Evolutionary conservation across 2,329 filamentous ascomycete species (phyloP).

Genomic region (Xylariomycetidae sp.): DNA sequence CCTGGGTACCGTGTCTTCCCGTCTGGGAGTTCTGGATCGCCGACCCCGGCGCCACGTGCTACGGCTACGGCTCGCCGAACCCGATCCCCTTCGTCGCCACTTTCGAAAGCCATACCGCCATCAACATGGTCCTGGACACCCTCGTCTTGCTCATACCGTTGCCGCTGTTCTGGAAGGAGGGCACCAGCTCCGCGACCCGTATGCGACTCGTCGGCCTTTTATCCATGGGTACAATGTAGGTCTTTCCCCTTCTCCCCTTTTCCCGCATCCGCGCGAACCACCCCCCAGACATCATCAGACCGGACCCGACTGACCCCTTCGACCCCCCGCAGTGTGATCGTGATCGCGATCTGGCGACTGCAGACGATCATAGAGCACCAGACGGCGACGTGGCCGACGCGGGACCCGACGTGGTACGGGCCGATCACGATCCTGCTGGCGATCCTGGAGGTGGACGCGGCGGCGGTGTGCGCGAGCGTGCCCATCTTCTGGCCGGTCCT

Average conservation of each 20-base stretch:
- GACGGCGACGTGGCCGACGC: slow-evolving; percentile 24
- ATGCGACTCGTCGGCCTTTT: slow-evolving; percentile 24
- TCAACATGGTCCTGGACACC: slow-evolving; percentile 29
- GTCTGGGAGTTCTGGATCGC: slow-evolving; percentile 16
- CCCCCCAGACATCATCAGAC: not conserved
- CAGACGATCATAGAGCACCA: slow-evolving; percentile 23
- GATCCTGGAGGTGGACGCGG: slow-evolving; percentile 20
- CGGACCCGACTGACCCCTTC: not conserved
- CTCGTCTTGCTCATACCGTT: slow-evolving; percentile 27
- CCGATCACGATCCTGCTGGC: slow-evolving; percentile 21
- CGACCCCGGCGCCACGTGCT: slow-evolving; percentile 17
- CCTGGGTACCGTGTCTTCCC: slow-evolving; percentile 26
- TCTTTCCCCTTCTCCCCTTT: slow-evolving; percentile 3
- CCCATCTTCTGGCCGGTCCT: slow-evolving; percentile 25
- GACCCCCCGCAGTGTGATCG: slow-evolving; percentile 15
- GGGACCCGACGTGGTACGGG: slow-evolving; percentile 29
- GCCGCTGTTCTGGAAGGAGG: slow-evolving; percentile 24
- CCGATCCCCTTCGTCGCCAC: slow-evolving; percentile 22
- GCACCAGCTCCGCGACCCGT: slow-evolving; percentile 15
- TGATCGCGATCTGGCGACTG: slow-evolving; percentile 27
- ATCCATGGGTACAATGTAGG: slow-evolving; percentile 25
- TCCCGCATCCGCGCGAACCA: too few species aligned
- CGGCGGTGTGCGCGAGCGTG: slow-evolving; percentile 22
- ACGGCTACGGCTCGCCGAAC: slow-evolving; percentile 25
- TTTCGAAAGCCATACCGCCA: slow-evolving; percentile 26